Conservation (phyloP, 1,284 basidiomycete species). For the Sanghuangporus weigelae region DNA sequence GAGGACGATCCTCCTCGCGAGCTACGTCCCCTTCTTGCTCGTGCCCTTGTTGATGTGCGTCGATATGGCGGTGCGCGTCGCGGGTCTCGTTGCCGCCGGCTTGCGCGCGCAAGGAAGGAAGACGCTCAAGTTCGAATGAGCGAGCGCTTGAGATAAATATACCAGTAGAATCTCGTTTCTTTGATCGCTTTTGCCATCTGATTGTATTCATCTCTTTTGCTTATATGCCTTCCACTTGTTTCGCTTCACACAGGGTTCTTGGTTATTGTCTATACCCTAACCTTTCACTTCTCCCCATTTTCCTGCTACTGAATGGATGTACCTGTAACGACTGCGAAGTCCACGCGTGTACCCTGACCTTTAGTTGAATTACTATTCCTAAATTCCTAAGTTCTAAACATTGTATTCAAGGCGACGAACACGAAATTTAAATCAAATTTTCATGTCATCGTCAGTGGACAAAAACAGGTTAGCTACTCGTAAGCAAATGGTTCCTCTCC, state of each 20-base stretch:
- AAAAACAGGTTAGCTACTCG: too few species aligned
- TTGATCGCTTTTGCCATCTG: too few species aligned
- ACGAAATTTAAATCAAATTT: too few species aligned
- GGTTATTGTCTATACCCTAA: background rate
- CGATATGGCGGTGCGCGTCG: slow-evolving; percentile 51
- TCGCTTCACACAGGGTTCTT: background rate
- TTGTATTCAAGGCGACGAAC: too few species aligned
- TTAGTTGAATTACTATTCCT: too few species aligned
- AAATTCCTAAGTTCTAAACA: too few species aligned
- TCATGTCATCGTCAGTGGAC: too few species aligned
- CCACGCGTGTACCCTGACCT: too few species aligned
- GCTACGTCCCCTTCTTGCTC: slow-evolving; percentile 74
- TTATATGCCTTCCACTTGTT: background rate
- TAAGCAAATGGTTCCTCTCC: too few species aligned
- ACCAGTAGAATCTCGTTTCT: background rate
- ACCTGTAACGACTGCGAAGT: too few species aligned
- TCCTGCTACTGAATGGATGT: too few species aligned
- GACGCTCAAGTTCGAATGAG: background rate
- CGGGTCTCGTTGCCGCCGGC: slow-evolving; percentile 27
- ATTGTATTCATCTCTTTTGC: background rate
- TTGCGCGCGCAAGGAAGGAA: slow-evolving; percentile 20
- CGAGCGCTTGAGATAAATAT: background rate
- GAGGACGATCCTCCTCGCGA: slow-evolving; percentile 52
- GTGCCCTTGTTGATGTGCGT: slow-evolving; percentile 66
- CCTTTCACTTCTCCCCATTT: too few species aligned